A percentile compares a stretch with the other conserved stretches of the same genome.
Evolutionary conservation across 257 asterid genomes (phyloP).

Genomic region (Solanum megistacrolobum): DNA sequence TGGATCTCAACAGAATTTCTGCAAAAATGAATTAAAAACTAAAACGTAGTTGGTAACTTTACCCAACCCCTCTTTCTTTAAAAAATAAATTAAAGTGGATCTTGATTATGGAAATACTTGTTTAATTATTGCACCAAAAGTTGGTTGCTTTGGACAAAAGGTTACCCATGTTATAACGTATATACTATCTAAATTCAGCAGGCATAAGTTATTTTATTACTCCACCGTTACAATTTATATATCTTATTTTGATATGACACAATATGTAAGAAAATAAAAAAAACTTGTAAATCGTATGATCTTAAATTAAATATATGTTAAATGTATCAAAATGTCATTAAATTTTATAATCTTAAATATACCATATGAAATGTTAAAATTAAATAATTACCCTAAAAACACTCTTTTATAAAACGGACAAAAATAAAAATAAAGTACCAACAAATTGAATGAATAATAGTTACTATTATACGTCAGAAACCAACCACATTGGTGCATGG

Average conservation of each 20-base stretch:
- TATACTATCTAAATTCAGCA: neutral
- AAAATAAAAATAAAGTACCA: neutral
- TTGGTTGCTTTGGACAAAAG: neutral
- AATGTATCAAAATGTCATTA: too few relatives aligned
- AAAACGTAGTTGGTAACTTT: neutral
- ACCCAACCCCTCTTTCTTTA: neutral
- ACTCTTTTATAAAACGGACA: neutral
- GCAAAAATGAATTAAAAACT: neutral
- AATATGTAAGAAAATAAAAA: neutral
- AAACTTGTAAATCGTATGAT: fast-evolving
- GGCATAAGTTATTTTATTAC: neutral
- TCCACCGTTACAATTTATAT: neutral
- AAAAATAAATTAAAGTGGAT: neutral
- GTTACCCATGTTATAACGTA: neutral
- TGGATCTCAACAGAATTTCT: neutral
- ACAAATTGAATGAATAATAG: neutral
- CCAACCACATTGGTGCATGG: neutral
- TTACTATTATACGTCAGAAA: neutral
- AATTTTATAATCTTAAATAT: neutral
- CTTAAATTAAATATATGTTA: neutral
- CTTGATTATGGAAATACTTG: neutral
- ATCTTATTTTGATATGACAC: neutral
- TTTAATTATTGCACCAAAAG: neutral
- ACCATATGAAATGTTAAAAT: neutral
- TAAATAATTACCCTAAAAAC: neutral